These are phyloP conservation scores for Magnolia sinica DNA, from an alignment of 164 flowering plant genomes.

Conservation along the genomic window DNA sequence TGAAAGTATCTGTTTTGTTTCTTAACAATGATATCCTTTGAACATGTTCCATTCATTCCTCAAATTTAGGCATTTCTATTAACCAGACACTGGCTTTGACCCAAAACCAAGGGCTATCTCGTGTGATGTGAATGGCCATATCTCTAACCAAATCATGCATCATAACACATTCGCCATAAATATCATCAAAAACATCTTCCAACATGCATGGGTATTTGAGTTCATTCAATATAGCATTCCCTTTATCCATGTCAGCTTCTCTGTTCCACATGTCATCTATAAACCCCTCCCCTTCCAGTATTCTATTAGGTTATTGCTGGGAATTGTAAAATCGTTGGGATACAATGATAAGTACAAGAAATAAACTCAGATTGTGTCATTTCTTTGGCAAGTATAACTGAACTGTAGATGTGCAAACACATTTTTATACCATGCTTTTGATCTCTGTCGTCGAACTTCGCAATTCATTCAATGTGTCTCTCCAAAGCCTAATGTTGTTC, in stretches of 20 bases:
- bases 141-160: conserved; percentile 42
- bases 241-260: conserved; percentile 16
- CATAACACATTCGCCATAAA: conserved; percentile 12
- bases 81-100: conserved; percentile 15
- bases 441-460: neutral
- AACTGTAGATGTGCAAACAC: conserved; percentile 12
- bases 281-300: conserved; percentile 23
- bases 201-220: conserved; percentile 17
- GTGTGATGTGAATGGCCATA: conserved; percentile 20
- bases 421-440: neutral
- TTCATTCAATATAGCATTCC: conserved; percentile 20
- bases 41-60: conserved; percentile 2
- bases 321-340: conserved; percentile 11
- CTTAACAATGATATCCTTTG: conserved; percentile 15
- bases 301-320: conserved; percentile 9
- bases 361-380: neutral
- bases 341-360: conserved; percentile 11
- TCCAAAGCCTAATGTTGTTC: conserved; percentile 3
- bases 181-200: conserved; percentile 1
- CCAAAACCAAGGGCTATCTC: conserved; percentile 6
- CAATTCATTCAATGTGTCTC: conserved; percentile 9
- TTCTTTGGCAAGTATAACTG: conserved; percentile 1
- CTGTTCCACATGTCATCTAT: conserved; percentile 13
- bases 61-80: conserved; percentile 1
- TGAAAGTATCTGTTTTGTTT: conserved; percentile 9